Evolutionary conservation across 441 rosid species (phyloP).

Genomic region (Gossypium gossypioides): DNA sequence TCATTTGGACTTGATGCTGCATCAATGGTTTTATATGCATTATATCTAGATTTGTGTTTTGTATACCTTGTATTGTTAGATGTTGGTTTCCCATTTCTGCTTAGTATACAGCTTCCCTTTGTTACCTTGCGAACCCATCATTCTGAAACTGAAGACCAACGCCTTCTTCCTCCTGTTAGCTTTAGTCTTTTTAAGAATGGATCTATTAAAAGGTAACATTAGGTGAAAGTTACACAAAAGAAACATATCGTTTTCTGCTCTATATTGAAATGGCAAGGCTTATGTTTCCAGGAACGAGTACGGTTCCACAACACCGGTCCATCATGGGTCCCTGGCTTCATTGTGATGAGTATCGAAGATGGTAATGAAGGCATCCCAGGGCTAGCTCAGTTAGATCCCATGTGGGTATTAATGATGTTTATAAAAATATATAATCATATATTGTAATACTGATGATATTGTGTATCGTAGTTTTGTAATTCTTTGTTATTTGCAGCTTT

Average conservation of each 20-base stretch:
- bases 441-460: neutral
- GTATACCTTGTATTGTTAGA: neutral
- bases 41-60: neutral
- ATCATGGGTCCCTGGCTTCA: slow-evolving; percentile 62
- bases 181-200: neutral
- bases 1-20: neutral
- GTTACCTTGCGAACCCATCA: neutral
- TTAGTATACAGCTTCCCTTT: neutral
- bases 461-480: neutral
- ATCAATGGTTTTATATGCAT: neutral
- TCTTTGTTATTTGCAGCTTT: slow-evolving; percentile 38
- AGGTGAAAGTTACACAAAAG: neutral
- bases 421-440: neutral
- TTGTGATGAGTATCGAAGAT: slow-evolving; percentile 88
- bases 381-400: slow-evolving; percentile 59
- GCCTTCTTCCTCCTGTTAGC: neutral
- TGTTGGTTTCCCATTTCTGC: neutral
- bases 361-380: slow-evolving; percentile 53
- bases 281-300: slow-evolving; percentile 49
- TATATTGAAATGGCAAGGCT: slow-evolving; percentile 9
- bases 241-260: neutral
- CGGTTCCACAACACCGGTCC: slow-evolving; percentile 74
- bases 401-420: slow-evolving; percentile 31
- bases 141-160: neutral
- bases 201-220: neutral